Evolutionary conservation across 257 asterid genomes (phyloP).

Genomic region (Thymus mandschuricus): DNA sequence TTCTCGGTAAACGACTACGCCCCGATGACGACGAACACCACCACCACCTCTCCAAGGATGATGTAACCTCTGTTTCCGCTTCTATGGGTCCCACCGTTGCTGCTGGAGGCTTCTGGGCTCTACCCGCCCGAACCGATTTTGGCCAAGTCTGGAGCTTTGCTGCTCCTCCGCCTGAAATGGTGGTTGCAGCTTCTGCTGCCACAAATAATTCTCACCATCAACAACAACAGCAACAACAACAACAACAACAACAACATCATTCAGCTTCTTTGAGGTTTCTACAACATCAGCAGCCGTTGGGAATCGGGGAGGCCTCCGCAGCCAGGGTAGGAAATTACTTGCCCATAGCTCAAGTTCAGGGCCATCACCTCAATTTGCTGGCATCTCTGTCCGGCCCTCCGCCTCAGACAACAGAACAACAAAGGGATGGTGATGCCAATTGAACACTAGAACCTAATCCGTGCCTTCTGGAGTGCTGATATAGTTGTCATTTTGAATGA

Average conservation of each 20-base stretch:
- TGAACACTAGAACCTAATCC: slow-evolving; percentile 39
- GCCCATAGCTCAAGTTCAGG: slow-evolving; percentile 89
- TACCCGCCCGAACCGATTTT: slow-evolving; percentile 79
- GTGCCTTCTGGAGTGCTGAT: slow-evolving; percentile 27
- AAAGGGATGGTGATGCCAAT: slow-evolving; percentile 70
- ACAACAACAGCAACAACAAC: slow-evolving; percentile 42
- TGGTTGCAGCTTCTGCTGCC: slow-evolving; percentile 40
- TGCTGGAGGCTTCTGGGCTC: slow-evolving; percentile 90
- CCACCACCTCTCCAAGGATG: slow-evolving; percentile 59
- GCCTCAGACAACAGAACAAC: slow-evolving; percentile 60
- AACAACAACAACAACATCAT: slow-evolving; percentile 42
- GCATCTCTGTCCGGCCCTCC: slow-evolving; percentile 86
- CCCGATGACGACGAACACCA: slow-evolving; percentile 62
- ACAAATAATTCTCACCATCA: slow-evolving; percentile 42
- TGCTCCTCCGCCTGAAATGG: slow-evolving; percentile 68
- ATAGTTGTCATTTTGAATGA: slow-evolving; percentile 37
- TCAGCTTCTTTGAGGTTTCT: slow-evolving; percentile 70
- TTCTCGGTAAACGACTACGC: slow-evolving; percentile 87
- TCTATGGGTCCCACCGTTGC: slow-evolving; percentile 48
- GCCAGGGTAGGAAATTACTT: slow-evolving; percentile 94
- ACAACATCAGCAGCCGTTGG: slow-evolving; percentile 67
- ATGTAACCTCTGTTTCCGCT: slow-evolving; percentile 40
- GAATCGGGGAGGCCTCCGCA: slow-evolving; percentile 91
- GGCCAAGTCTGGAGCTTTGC: slow-evolving; percentile 98
- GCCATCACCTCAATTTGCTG: slow-evolving; percentile 88